Evolutionary conservation across 371 early-diverging fungal genomes (phyloP).

Genomic region (Funneliformis caledonium): DNA sequence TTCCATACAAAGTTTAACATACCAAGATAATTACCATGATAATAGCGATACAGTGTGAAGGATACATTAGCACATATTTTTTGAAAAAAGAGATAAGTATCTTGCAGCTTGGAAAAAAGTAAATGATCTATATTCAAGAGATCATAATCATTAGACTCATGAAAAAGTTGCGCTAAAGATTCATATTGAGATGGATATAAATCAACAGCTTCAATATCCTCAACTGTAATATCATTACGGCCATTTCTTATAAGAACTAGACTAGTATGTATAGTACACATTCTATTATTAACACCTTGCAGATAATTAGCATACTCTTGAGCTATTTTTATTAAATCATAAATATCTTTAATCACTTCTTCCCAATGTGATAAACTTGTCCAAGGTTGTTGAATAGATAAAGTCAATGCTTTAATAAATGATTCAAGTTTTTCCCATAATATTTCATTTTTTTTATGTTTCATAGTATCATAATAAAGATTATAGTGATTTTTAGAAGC

Average conservation of each 20-base stretch:
- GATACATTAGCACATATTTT: background rate
- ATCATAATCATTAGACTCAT: background rate
- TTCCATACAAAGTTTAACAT: constrained; percentile 9
- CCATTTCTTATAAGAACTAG: background rate
- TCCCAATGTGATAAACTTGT: background rate
- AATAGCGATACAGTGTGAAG: background rate
- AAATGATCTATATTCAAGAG: background rate
- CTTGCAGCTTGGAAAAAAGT: background rate
- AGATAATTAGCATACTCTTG: background rate
- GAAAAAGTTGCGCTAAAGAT: background rate
- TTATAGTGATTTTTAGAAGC: background rate
- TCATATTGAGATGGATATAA: background rate
- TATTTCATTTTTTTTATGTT: background rate
- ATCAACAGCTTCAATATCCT: background rate
- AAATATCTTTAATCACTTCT: background rate
- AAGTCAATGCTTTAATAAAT: background rate
- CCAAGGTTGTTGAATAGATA: background rate
- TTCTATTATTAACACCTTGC: background rate
- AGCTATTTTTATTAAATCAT: background rate
- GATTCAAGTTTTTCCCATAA: background rate
- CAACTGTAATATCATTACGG: background rate
- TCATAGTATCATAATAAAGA: background rate
- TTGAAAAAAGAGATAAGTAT: background rate
- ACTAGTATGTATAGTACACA: background rate
- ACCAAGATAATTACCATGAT: constrained; percentile 12